phyloP scores from a whole-genome alignment of 805 yeast species.

The Deakozyma indianensis region DNA sequence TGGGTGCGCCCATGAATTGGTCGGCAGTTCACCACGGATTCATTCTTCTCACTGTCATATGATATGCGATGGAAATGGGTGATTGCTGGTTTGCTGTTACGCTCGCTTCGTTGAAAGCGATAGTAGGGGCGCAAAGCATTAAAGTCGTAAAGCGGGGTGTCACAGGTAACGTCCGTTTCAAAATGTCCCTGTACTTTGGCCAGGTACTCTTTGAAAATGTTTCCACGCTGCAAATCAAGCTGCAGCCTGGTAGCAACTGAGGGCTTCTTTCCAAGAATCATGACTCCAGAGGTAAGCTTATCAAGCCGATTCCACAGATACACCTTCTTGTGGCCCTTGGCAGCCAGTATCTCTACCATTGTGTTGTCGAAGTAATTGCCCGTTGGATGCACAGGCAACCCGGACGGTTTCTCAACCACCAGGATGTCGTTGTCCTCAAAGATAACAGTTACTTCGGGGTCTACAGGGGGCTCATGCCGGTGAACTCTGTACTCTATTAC shows the following conservation, averaged over 20 bases:
- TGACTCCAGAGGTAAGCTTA: slow-evolving; percentile 16
- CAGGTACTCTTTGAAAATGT: background rate
- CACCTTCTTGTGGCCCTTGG: slow-evolving; percentile 6
- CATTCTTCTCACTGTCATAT: background rate
- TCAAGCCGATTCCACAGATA: slow-evolving; percentile 15
- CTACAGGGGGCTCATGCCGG: slow-evolving; percentile 80
- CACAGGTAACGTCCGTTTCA: slow-evolving; percentile 3
- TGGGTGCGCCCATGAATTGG: slow-evolving; percentile 91
- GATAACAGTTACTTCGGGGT: slow-evolving; percentile 40
- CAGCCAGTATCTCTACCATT: slow-evolving; percentile 12
- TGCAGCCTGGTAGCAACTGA: slow-evolving; percentile 6
- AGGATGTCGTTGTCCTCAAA: slow-evolving; percentile 55
- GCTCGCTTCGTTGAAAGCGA: background rate
- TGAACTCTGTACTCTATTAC: slow-evolving; percentile 65
- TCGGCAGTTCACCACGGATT: slow-evolving; percentile 50
- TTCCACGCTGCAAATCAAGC: background rate
- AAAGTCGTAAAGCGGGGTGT: slow-evolving; percentile 2
- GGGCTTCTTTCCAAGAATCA: slow-evolving; percentile 9
- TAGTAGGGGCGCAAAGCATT: slow-evolving; percentile 2
- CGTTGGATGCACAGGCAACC: slow-evolving; percentile 91
- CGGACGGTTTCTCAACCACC: slow-evolving; percentile 84
- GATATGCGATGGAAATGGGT: background rate
- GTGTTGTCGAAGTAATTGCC: slow-evolving; percentile 61
- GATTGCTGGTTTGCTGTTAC: slow-evolving; percentile 6
- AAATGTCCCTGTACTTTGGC: background rate